Base-by-base conservation (phyloP, 345 rosid genomes). In the Turritis glabra region DNA sequence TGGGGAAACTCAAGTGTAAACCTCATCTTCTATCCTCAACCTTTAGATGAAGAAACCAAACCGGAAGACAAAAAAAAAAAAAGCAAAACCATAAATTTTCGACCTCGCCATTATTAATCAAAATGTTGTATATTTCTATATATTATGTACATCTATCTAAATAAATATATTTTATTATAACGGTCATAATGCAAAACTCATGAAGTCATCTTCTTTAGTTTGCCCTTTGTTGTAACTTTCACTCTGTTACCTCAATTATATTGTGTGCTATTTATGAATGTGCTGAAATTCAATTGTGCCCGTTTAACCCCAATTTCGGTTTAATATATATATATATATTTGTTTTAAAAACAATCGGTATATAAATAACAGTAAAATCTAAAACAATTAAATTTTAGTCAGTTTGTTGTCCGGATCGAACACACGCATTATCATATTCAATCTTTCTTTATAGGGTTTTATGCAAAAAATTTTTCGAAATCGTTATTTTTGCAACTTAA, bases 121-220 rank as follows among this genome's bases (percentile, higher is more conserved):
- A 67, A 66, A 22, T 50, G 58, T 43, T 67, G 73, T 75, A 75
- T 59, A 67, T 58, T 57, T 35, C 55, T 40, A 21, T 51, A 58
- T n/a, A 14, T 53, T 23, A 44, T 54, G 43, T 22, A 68, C 54
- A 59, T 58, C 13, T 46, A 43, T 57, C 26, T 48, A 48, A 48
- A 19, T 33, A 54, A 54, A 17, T 13, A 19, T 47, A 1, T 57
- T 14, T n/a, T 29, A 38, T 13, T 23, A 23, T 8, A 40, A 59
- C 9, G 13, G 22, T 68, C 25, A 43, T 51, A n/a, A 30, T 60
- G 57, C 69, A 60, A 67, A 68, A 61, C 74, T 61, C 69, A 15
- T 60, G 69, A 60, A 75, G 69, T 25, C 46, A 67, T 75, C 74
- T 75, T 67, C 69, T 75, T 3, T 64, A 69, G 74, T 52, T 76